Evolutionary conservation across 2,329 filamentous ascomycete genomes (phyloP), one percentile per base, ranked within the genome.

Genomic region (Fusarium clavum): DNA sequence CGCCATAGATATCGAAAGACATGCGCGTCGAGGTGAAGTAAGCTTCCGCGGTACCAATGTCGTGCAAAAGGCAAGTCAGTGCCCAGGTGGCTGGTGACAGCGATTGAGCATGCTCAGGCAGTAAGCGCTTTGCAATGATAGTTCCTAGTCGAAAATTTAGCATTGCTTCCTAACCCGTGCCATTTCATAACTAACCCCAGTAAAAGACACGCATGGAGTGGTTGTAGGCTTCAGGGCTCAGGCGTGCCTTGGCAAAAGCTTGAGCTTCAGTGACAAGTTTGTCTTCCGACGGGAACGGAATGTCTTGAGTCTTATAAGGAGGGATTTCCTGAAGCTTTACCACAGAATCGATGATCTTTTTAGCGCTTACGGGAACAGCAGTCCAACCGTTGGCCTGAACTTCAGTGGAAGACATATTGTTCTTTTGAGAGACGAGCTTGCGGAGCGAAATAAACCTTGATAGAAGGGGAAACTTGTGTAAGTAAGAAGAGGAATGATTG

Each of bases 191-290:
- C 30, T 43, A 16, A 57, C 58, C 54, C 59, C 87, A 93, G 74
- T 89, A 89, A 75, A 86, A 94, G 3, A 93, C 91, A 12, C 91
- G 83, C 84, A 93, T 88, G 27, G 85, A 89, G 77, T 94, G 91
- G 73, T 92, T 89, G 77, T 88, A 93, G 0, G 89, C 92, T 71
- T 87, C 82, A 14, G 77, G 72, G 0, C 83, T 76, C 4, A 91
- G 79, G 16, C 86, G 79, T 5, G 79, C 76, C 70, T 84, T 83
- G 3, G 85, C 86, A 64, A 87, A 89, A 4, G 79, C 73, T 29
- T 84, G 78, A 7, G 85, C 80, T 66, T 83, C 78, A 8, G 74
- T 75, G 4, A 85, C 84, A 5, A 89, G 49, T 3, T 78, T 74
- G n/a, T 85, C 80, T 6, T 85, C 79, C 4, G 78, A 76, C 0